Evolutionary conservation across 139 green algal species (phyloP), one percentile per base, ranked within the genome.

Genomic region (Pedinophyceae sp.): DNA sequence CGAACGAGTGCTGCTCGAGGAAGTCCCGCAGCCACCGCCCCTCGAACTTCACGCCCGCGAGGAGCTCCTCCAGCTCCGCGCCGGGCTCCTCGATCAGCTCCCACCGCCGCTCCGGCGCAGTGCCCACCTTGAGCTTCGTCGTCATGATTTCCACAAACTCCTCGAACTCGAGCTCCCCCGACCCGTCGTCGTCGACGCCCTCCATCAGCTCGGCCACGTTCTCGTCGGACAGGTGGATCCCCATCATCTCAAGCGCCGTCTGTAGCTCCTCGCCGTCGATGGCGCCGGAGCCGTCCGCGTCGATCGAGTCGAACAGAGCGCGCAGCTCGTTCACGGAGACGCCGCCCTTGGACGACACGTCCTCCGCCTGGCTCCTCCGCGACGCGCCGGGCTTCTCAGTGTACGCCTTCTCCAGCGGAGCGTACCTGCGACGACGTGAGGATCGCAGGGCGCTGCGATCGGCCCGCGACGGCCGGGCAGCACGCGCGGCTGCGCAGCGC

Each of bases 71-170:
- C 34, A 7, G 34, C 10, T 43, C 10, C 34, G 10, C 34, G 7
- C 10, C 34, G 34, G 34, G 34, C n/a, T 43, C 34, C 34, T 43
- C 34, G 10, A 19, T 43, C 34, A 43, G 7, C 10, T 19, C 34
- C 34, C 34, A 43, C 34, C 13, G 7, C 10, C 34, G 34, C 10
- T 43, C 34, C 10, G 34, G 34, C 10, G 34, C 10, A 7, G 7
- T 43, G 10, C 34, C 34, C 10, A 43, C 10, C 34, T 43, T 43
- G 10, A 43, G 34, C 34, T 43, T 43, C 10, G 10, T 43, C 34
- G 34, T 43, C 34, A 43, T 7, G 34, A 43, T 43, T 43, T 43
- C 34, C 34, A 43, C 34, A 43, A 43, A 43, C 34, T 43, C 34
- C 34, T 43, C 34, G 34, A 43, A 43, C 34, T 43, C 34, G 10